phyloP scores from a whole-genome alignment of 2,329 filamentous ascomycete genomes.

The Penicillium sp. region DNA sequence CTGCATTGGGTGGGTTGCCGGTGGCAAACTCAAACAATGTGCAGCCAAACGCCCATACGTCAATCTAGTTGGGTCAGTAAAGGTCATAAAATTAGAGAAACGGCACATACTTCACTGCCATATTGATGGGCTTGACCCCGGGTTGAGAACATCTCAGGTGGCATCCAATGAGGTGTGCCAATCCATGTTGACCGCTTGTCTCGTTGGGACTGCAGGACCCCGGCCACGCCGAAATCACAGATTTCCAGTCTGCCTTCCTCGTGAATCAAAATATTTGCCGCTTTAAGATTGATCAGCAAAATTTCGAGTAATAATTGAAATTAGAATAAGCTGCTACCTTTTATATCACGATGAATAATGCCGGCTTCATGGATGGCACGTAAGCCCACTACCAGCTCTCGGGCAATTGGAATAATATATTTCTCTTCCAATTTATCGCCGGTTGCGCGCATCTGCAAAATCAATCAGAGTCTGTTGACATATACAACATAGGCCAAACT shows the following conservation, averaged over 20 bases:
- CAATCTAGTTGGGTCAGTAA: slow-evolving; percentile 37
- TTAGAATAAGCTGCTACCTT: slow-evolving; percentile 45
- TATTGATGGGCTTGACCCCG: slow-evolving; percentile 44
- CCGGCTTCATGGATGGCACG: slow-evolving; percentile 65
- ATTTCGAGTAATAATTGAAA: background rate
- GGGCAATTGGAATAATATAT: slow-evolving; percentile 63
- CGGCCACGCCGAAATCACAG: slow-evolving; percentile 66
- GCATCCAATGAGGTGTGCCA: slow-evolving; percentile 67
- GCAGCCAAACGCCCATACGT: slow-evolving; percentile 54
- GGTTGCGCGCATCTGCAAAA: slow-evolving; percentile 48
- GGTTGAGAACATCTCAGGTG: slow-evolving; percentile 56
- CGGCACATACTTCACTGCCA: slow-evolving; percentile 45
- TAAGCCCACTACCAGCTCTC: slow-evolving; percentile 62
- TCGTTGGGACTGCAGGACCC: slow-evolving; percentile 58
- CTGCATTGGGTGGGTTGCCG: slow-evolving; percentile 50
- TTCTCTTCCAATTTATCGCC: slow-evolving; percentile 56
- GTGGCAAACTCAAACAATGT: slow-evolving; percentile 52
- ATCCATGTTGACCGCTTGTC: slow-evolving; percentile 65
- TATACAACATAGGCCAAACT: slow-evolving; percentile 25
- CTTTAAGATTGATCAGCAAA: slow-evolving; percentile 32
- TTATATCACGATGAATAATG: slow-evolving; percentile 65
- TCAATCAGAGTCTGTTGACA: slow-evolving; percentile 3
- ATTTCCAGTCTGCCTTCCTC: slow-evolving; percentile 63
- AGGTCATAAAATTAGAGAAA: background rate
- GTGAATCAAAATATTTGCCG: slow-evolving; percentile 63